Evolutionary conservation across 139 green algal species (phyloP), one percentile per base, ranked within the genome.

Genomic region (Chlamydomonas eustigma): DNA sequence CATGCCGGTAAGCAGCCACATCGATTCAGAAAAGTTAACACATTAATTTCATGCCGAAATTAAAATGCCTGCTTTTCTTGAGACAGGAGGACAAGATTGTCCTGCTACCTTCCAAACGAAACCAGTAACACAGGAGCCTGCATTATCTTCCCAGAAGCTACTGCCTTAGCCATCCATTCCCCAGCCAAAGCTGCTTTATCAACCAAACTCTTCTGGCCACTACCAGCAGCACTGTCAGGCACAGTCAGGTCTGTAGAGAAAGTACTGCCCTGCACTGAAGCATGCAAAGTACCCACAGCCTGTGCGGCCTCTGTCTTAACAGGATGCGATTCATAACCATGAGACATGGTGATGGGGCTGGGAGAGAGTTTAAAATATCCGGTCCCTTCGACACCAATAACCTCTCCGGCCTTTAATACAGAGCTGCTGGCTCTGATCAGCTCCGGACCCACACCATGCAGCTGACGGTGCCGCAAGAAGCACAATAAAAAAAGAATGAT

Each of bases 101-200:
- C n/a, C n/a, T n/a, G n/a, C n/a, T n/a, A n/a, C n/a, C n/a, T n/a
- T 12, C 90, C 94, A 86, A 98, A 98, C 2, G 94, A 86, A 25
- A 98, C 93, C 36, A 98, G 83, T 50, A 98, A 81, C 51, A 58
- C 44, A 12, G 44, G 44, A 18, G 44, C 44, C 18, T 58, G 44
- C 12, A 28, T 58, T 12, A 58, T 58, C 44, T 18, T 58, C 12
- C 44, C 44, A 12, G 12, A 18, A 28, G 44, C 18, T 18, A 58
- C 44, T 18, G 44, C 44, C 44, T 18, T 12, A 12, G 44, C 12
- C 44, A 18, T 18, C 12, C 12, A 12, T 28, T 28, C 12, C 12
- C 44, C 44, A 18, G 44, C 44, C 44, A 58, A 12, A 58, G 44
- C 44, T 18, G 44, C 44, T n/a, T n/a, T n/a, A n/a, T n/a, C n/a